phyloP scores from a whole-genome alignment of 2,329 filamentous ascomycete genomes.

The Paracoccidioides brasiliensis region DNA sequence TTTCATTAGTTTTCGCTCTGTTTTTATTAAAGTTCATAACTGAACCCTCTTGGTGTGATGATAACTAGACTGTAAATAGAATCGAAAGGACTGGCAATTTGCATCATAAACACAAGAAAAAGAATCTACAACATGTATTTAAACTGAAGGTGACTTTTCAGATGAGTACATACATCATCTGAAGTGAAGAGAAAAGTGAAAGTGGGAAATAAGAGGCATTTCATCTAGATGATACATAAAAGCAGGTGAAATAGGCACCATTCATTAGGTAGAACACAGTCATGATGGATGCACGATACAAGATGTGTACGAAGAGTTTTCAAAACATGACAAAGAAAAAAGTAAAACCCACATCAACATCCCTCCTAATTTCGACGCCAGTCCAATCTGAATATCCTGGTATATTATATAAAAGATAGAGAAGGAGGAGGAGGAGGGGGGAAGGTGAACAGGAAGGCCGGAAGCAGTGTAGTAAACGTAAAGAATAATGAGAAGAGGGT shows the following conservation, averaged over 20 bases:
- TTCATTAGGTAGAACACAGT: background rate
- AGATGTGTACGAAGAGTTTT: background rate
- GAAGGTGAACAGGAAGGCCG: background rate
- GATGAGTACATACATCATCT: background rate
- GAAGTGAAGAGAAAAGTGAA: background rate
- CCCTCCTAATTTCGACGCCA: slow-evolving; percentile 6
- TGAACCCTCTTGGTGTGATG: background rate
- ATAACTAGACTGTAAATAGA: background rate
- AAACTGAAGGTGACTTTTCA: background rate
- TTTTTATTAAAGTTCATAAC: background rate
- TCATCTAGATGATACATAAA: background rate
- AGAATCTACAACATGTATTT: no score
- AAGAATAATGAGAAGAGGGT: background rate
- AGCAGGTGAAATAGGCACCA: background rate
- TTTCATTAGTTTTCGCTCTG: background rate
- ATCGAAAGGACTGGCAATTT: background rate
- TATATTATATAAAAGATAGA: slow-evolving; percentile 7
- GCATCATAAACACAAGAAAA: background rate
- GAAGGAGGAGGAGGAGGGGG: background rate
- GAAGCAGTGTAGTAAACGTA: background rate
- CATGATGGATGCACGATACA: background rate
- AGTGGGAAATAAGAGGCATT: background rate
- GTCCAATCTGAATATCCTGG: slow-evolving; percentile 9
- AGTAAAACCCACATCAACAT: background rate
- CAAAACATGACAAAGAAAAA: background rate